phyloP scores from a whole-genome alignment of 148 eudicot species.

The Selenicereus undatus region DNA sequence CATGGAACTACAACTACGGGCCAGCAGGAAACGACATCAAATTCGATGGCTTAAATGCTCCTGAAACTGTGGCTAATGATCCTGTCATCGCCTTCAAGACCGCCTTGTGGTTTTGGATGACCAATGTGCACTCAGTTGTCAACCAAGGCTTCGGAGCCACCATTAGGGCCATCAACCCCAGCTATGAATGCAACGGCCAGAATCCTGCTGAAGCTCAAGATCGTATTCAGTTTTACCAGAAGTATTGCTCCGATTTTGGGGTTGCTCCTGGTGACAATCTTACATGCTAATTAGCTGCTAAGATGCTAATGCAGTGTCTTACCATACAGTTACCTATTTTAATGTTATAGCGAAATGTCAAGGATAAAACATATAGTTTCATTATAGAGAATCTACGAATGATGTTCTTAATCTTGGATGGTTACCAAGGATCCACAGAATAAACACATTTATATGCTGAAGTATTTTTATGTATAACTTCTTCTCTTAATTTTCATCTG shows the following conservation, averaged over 20 bases:
- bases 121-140: slow-evolving; percentile 31
- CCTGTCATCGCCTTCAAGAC: slow-evolving; percentile 45
- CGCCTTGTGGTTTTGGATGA: slow-evolving; percentile 61
- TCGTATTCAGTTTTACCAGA: slow-evolving; percentile 36
- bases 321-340: not conserved
- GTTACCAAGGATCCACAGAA: no score
- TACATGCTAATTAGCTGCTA: slow-evolving; percentile 22
- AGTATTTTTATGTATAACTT: no score
- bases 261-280: slow-evolving; percentile 51
- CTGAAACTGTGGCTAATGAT: slow-evolving; percentile 49
- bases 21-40: slow-evolving; percentile 32
- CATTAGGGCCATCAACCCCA: slow-evolving; percentile 46
- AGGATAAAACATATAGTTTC: no score
- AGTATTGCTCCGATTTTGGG: slow-evolving; percentile 49
- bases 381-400: no score
- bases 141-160: slow-evolving; percentile 64
- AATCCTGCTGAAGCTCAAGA: slow-evolving; percentile 25
- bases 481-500: no score
- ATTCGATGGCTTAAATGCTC: slow-evolving; percentile 47
- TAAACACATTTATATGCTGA: no score
- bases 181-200: slow-evolving; percentile 43
- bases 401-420: no score
- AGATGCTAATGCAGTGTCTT: not conserved
- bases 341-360: not conserved
- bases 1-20: slow-evolving; percentile 62